Evolutionary conservation across 768 basidiomycete genomes (phyloP).

Genomic region (Leccinellum luteum): DNA sequence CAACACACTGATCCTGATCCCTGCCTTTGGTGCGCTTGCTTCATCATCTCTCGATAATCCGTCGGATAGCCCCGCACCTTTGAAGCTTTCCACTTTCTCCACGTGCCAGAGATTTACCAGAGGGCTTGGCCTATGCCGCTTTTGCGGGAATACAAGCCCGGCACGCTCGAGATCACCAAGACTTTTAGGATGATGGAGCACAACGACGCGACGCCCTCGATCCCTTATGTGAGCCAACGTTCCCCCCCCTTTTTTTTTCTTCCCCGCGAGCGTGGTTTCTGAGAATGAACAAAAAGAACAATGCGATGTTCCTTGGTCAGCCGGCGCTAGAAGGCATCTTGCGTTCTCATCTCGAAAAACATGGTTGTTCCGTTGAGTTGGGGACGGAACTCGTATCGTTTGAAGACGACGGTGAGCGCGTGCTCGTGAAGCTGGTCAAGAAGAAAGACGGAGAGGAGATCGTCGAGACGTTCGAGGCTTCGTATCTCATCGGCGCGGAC

Average conservation of each 20-base stretch:
- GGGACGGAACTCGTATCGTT: conserved; percentile 46
- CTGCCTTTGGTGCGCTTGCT: no score
- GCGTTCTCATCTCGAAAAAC: conserved; percentile 18
- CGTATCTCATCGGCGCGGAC: conserved; percentile 42
- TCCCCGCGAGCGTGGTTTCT: not conserved
- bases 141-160: conserved; percentile 35
- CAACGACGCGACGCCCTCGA: conserved; percentile 22
- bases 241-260: not conserved
- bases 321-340: conserved; percentile 28
- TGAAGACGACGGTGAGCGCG: conserved; percentile 34
- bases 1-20: not conserved
- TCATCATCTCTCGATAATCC: not conserved
- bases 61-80: conserved; percentile 34
- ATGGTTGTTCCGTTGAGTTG: conserved; percentile 37
- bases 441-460: conserved; percentile 20
- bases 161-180: conserved; percentile 16
- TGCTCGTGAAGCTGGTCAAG: conserved; percentile 37
- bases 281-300: no score
- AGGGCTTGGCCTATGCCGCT: conserved; percentile 26
- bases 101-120: conserved; percentile 37
- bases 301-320: conserved; percentile 17
- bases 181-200: not conserved
- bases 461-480: conserved; percentile 25
- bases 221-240: conserved; percentile 24
- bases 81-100: conserved; percentile 42